Evolutionary conservation across 495 filamentous ascomycete species (phyloP).

Genomic region (Penicillium verhagenii): DNA sequence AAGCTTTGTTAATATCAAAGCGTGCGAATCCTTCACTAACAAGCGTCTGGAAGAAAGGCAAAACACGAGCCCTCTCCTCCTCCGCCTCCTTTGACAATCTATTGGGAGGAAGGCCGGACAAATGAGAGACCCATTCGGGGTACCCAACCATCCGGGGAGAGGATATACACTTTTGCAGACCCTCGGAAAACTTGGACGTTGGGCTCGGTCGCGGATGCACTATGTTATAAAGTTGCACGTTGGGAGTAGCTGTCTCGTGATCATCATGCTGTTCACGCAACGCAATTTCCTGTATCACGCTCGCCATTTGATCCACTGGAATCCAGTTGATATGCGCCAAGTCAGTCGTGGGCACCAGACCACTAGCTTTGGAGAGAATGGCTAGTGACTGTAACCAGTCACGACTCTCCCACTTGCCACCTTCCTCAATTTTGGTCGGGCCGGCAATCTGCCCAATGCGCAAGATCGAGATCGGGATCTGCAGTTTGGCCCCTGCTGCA

Average conservation of each 20-base stretch:
- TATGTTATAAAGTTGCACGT: slow-evolving; percentile 21
- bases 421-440: slow-evolving; percentile 21
- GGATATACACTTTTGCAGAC: slow-evolving; percentile 10
- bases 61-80: slow-evolving; percentile 14
- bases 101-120: slow-evolving; percentile 9
- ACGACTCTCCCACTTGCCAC: slow-evolving; percentile 25
- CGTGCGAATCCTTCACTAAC: neutral
- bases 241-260: slow-evolving; percentile 5
- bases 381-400: slow-evolving; percentile 28
- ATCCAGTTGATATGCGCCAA: slow-evolving; percentile 25
- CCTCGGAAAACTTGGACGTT: slow-evolving; percentile 12
- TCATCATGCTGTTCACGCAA: slow-evolving; percentile 5
- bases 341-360: slow-evolving; percentile 19
- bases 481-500: slow-evolving; percentile 33
- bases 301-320: slow-evolving; percentile 23
- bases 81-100: slow-evolving; percentile 16
- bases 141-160: slow-evolving; percentile 11
- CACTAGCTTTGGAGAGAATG: slow-evolving; percentile 18
- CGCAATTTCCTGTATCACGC: slow-evolving; percentile 16
- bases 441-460: slow-evolving; percentile 57
- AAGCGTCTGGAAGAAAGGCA: slow-evolving; percentile 19
- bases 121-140: slow-evolving; percentile 16
- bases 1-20: slow-evolving; percentile 5
- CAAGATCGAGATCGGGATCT: slow-evolving; percentile 44
- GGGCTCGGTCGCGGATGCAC: slow-evolving; percentile 20